Percentiles rank a stretch among this genome's conserved stretches.
phyloP scores from a whole-genome alignment of 108 stramenopile genomes.

The Skeletonema costatum region DNA sequence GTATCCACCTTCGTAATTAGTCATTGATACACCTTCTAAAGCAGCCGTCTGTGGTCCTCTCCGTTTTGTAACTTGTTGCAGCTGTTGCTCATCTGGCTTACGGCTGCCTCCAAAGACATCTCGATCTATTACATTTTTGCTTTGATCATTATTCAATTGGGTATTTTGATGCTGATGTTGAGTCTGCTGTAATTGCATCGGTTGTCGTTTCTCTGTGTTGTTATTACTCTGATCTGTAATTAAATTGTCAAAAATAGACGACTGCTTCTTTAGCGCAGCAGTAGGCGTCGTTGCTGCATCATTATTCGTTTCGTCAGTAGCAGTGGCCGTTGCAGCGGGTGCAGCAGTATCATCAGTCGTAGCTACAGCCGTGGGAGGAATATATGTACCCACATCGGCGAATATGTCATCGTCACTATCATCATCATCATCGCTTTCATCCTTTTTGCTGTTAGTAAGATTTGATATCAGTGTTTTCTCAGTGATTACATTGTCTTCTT shows the following conservation, averaged over 20 bases:
- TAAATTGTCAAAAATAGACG: constrained; percentile 49
- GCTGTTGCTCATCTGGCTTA: background rate
- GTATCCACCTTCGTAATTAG: constrained; percentile 49
- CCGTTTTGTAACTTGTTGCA: background rate
- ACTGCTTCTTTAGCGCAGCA: constrained; percentile 6
- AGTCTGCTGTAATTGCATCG: background rate
- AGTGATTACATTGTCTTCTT: constrained; percentile 6
- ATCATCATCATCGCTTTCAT: constrained; percentile 1
- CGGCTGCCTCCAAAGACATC: constrained; percentile 41
- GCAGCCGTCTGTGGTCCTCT: constrained; percentile 30
- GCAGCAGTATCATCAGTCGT: background rate
- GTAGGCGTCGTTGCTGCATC: background rate
- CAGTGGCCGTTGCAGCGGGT: background rate
- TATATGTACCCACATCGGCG: constrained; percentile 61
- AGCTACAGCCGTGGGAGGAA: constrained; percentile 33
- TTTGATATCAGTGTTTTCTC: background rate
- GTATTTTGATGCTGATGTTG: background rate
- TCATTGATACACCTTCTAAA: constrained; percentile 46
- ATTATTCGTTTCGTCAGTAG: background rate
- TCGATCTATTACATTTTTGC: constrained; percentile 42
- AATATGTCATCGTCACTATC: constrained; percentile 83
- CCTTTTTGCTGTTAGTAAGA: background rate
- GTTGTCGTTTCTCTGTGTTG: background rate
- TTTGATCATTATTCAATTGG: background rate
- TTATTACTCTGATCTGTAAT: background rate